Base-by-base conservation (phyloP, 2,329 filamentous ascomycete genomes). In the Fusarium nematophilum region DNA sequence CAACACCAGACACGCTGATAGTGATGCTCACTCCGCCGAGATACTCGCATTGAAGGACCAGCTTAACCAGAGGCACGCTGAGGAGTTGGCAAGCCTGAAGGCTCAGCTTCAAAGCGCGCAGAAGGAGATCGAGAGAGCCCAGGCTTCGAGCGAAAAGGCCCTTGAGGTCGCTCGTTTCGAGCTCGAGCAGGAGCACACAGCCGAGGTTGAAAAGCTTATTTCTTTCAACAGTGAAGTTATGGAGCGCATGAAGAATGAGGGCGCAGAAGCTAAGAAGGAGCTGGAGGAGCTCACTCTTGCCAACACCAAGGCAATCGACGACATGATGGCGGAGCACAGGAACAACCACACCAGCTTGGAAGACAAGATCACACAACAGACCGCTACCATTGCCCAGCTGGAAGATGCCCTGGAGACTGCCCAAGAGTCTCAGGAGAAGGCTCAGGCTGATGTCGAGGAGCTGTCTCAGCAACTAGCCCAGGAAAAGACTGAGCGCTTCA, bases 401-500 rank as follows among this genome's bases (percentile, higher is more conserved):
- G 63, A 79, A 48, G 54, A 71, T 10, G 70, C 76, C 15, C 66
- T 83, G 31, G 62, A 71, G 59, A 61, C 69, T 25, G 71, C 79
- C 21, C 77, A 81, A 62, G 75, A 76, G 29, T 74, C 78, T 15
- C 73, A 84, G 13, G 73, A 70, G 45, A 80, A 81, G 67, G 70
- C 77, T 3, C 75, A 83, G 59, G 72, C 75, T 23, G 84, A 87
- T 62, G 70, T 78, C 26, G 78, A 80, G 59, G 76, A 80, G 18
- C 71, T 86, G 59, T 79, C 80, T 50, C 81, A 82, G 64, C 78
- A 83, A 64, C 81, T 87, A 34, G 85, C 83, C 3, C 77, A 82
- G 42, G 83, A 84, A 62, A 87, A 87, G 77, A 85, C 86, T 76
- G 82, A 82, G 50, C 84, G 84, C 57, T 82, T 85, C 56, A 83